Evolutionary conservation across 1,139 yeast genomes (phyloP).

Genomic region (Yamadazyma aaseri): DNA sequence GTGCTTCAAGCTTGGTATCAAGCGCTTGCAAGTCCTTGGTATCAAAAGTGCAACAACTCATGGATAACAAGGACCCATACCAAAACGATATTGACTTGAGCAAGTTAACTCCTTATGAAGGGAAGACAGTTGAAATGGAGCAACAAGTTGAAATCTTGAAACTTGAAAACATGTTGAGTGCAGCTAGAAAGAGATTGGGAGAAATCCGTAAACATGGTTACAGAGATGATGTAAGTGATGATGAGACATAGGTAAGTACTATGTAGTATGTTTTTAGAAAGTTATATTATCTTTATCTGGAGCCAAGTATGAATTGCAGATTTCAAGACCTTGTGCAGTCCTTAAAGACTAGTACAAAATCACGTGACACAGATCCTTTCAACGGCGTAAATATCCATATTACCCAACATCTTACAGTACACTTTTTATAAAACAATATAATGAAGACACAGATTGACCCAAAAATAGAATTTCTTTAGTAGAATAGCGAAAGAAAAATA

Average conservation of each 20-base stretch:
- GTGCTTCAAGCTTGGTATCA: slow-evolving; percentile 67
- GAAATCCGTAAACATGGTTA: slow-evolving; percentile 81
- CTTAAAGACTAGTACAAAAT: too few species aligned
- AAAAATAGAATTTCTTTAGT: too few species aligned
- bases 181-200: slow-evolving; percentile 80
- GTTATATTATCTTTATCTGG: too few species aligned
- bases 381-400: too few species aligned
- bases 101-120: slow-evolving; percentile 72
- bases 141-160: slow-evolving; percentile 19
- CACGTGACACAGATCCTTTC: too few species aligned
- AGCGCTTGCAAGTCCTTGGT: slow-evolving; percentile 75
- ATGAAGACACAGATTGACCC: too few species aligned
- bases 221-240: slow-evolving; percentile 57
- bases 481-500: too few species aligned
- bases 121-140: slow-evolving; percentile 78
- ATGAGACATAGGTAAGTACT: slow-evolving; percentile 26
- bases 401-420: too few species aligned
- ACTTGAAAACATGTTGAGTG: slow-evolving; percentile 66
- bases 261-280: background rate
- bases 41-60: slow-evolving; percentile 60
- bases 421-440: too few species aligned
- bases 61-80: slow-evolving; percentile 38
- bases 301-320: too few species aligned
- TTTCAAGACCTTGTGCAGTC: background rate
- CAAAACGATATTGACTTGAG: slow-evolving; percentile 62